phyloP scores from a whole-genome alignment of 139 green algal genomes.

The Chlamydomonas sphaeroides region DNA sequence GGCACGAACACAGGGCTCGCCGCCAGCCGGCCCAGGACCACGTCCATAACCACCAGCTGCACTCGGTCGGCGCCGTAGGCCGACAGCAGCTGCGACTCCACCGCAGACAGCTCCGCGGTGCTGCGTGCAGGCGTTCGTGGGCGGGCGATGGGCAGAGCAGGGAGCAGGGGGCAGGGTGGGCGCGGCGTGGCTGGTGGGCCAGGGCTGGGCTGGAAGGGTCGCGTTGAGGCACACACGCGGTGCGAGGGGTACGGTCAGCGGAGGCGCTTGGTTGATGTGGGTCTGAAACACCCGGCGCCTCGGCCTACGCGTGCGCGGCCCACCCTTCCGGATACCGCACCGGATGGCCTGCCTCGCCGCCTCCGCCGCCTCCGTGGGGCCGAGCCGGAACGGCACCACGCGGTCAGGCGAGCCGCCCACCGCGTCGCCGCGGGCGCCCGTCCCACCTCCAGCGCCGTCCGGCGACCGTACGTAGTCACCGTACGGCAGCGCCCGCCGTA shows the following conservation, averaged over 20 bases:
- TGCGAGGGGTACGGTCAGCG: no score
- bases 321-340: neutral
- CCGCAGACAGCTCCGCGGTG: neutral
- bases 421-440: neutral
- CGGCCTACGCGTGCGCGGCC: no score
- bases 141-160: no score
- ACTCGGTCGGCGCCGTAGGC: neutral
- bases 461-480: neutral
- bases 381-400: constrained; percentile 11
- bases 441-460: neutral
- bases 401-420: neutral
- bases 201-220: no score
- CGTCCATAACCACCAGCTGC: constrained; percentile 13
- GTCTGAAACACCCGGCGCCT: no score
- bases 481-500: constrained; percentile 25
- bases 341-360: neutral
- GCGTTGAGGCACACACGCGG: no score
- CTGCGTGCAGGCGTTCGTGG: neutral
- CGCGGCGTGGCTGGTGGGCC: no score
- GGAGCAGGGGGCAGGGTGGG: no score
- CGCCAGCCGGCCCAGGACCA: neutral
- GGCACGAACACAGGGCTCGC: constrained; percentile 25
- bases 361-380: neutral
- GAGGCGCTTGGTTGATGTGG: no score
- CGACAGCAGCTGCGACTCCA: constrained; percentile 25